Evolutionary conservation across 495 filamentous ascomycete species (phyloP).

Genomic region (Talaromyces thailandensis): DNA sequence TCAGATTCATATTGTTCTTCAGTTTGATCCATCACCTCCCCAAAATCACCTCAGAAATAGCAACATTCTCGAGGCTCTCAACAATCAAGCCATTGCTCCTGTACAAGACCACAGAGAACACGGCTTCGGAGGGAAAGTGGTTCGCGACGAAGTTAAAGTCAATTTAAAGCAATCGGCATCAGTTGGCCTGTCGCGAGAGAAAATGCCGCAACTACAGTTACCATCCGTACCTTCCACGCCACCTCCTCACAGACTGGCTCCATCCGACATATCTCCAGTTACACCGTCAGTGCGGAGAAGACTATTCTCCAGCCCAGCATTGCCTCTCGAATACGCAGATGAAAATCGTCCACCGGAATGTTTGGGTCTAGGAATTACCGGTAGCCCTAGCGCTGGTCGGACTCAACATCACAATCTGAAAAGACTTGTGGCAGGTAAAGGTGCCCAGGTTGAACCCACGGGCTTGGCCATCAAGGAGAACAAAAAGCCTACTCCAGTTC

Average conservation of each 20-base stretch:
- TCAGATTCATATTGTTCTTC: too few relatives aligned
- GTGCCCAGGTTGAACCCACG: too few relatives aligned
- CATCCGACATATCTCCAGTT: background rate
- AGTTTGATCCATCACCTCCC: too few relatives aligned
- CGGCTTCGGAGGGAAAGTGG: background rate
- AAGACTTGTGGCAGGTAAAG: too few relatives aligned
- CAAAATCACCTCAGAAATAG: too few relatives aligned
- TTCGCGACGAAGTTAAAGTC: background rate
- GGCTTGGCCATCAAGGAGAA: too few relatives aligned
- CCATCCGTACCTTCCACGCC: background rate
- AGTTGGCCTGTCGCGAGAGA: too few relatives aligned
- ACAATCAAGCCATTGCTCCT: too few relatives aligned
- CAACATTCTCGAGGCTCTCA: too few relatives aligned
- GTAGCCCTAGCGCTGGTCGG: slow-evolving; percentile 11
- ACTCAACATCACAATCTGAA: too few relatives aligned
- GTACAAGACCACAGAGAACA: too few relatives aligned
- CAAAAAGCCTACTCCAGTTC: too few relatives aligned
- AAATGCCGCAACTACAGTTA: background rate
- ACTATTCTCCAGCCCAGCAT: slow-evolving; percentile 16
- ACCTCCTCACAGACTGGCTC: background rate
- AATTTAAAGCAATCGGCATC: background rate
- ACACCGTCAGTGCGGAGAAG: background rate
- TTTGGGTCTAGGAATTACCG: slow-evolving; percentile 24
- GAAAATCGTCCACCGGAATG: slow-evolving; percentile 8
- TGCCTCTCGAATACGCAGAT: slow-evolving; percentile 12